A percentile compares a stretch with the other conserved stretches of the same genome.
Evolutionary conservation across 2,329 filamentous ascomycete species (phyloP).

Genomic region (Hymenoscyphus salicellus): DNA sequence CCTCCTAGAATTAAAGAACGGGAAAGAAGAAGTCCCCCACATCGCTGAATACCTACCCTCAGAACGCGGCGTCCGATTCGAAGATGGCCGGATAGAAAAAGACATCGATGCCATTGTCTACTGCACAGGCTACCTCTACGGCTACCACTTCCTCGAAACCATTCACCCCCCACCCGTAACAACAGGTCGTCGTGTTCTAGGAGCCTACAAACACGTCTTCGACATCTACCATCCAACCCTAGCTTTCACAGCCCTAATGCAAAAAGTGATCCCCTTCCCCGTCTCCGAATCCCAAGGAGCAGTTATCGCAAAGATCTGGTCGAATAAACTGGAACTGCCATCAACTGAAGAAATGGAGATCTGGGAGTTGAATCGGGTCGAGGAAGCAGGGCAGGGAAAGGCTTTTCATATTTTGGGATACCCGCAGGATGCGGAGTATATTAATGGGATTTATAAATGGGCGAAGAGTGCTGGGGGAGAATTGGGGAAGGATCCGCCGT

Average conservation of each 20-base stretch:
- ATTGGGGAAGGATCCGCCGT: conserved; percentile 63
- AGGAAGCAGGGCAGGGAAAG: conserved; percentile 43
- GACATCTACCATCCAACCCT: conserved; percentile 73
- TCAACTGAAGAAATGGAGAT: conserved; percentile 58
- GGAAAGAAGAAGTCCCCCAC: conserved; percentile 50
- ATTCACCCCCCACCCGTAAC: conserved; percentile 57
- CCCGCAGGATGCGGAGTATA: conserved; percentile 64
- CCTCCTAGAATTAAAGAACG: conserved; percentile 38
- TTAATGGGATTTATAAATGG: conserved; percentile 68
- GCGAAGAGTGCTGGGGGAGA: conserved; percentile 48
- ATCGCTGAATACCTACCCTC: conserved; percentile 56
- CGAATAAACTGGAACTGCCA: conserved; percentile 66
- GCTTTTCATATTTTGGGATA: conserved; percentile 49
- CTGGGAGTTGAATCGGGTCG: conserved; percentile 57
- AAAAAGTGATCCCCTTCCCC: conserved; percentile 86
- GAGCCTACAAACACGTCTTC: conserved; percentile 78
- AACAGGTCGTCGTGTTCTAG: conserved; percentile 66
- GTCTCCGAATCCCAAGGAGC: conserved; percentile 76
- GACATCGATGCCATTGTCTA: conserved; percentile 77
- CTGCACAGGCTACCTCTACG: conserved; percentile 86
- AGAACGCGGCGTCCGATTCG: conserved; percentile 62
- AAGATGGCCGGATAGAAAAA: conserved; percentile 61
- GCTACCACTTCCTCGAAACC: conserved; percentile 66
- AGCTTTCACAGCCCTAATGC: conserved; percentile 70
- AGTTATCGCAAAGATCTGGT: conserved; percentile 73